Percentiles rank a stretch among this genome's conserved stretches.
phyloP scores from a whole-genome alignment of 1,284 basidiomycete genomes.

The Ustilago loliicola region DNA sequence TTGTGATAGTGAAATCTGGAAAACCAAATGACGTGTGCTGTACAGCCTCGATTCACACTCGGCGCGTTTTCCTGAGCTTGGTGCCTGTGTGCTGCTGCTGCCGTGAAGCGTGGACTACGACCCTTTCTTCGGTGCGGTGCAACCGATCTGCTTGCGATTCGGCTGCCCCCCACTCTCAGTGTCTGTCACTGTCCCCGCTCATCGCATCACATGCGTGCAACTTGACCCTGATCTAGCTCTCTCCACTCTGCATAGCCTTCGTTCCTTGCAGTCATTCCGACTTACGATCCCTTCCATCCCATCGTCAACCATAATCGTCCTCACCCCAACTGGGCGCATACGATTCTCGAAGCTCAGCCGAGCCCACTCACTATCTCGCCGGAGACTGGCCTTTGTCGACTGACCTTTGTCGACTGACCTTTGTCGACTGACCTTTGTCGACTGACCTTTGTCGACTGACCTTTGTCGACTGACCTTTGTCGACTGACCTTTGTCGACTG shows the following conservation, averaged over 20 bases:
- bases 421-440: too few relatives aligned
- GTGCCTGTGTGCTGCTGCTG: not conserved
- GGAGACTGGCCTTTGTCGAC: not conserved
- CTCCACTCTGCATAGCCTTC: not conserved
- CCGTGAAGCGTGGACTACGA: not conserved
- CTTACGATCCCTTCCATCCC: not conserved
- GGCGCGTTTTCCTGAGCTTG: not conserved
- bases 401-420: too few relatives aligned
- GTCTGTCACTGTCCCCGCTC: not conserved
- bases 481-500: too few relatives aligned
- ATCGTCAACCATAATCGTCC: not conserved
- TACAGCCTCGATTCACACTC: constrained; percentile 7
- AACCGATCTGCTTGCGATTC: constrained; percentile 17
- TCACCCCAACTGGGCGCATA: constrained; percentile 5
- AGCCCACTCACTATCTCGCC: not conserved
- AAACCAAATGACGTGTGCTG: too few relatives aligned
- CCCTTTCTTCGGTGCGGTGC: constrained; percentile 13
- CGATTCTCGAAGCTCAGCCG: not conserved
- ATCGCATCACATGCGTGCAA: not conserved
- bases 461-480: too few relatives aligned
- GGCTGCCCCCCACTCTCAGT: not conserved
- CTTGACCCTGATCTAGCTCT: not conserved
- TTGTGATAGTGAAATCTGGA: too few relatives aligned
- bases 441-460: too few relatives aligned
- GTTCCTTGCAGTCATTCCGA: not conserved